A percentile compares a stretch with the other conserved stretches of the same genome.
These are phyloP conservation scores for Suillus subalutaceus DNA, from an alignment of 768 basidiomycete genomes.

Conservation along the genomic window DNA sequence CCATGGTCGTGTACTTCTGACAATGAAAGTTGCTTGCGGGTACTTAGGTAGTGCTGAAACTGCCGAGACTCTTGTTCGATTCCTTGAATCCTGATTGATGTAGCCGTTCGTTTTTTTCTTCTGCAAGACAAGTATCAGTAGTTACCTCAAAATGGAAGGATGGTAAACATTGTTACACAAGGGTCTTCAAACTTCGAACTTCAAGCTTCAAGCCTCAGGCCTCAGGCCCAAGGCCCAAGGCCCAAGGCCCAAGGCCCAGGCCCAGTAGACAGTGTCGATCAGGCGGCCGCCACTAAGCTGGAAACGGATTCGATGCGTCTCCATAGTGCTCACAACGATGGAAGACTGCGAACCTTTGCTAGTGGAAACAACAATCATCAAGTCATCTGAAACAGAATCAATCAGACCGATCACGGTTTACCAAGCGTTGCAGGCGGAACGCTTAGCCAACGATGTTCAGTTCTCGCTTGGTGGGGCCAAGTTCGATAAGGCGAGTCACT, in stretches of 20 bases:
- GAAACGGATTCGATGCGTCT: not conserved
- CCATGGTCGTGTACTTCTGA: slow-evolving; percentile 14
- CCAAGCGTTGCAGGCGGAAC: slow-evolving; percentile 51
- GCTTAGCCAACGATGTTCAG: slow-evolving; percentile 42
- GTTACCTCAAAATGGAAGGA: slow-evolving; percentile 13
- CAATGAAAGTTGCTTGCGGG: not conserved
- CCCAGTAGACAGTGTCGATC: not conserved
- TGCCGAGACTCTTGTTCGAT: not conserved
- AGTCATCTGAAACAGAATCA: slow-evolving; percentile 10
- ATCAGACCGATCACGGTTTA: slow-evolving; percentile 58
- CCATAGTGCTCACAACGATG: not conserved
- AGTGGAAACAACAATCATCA: slow-evolving; percentile 12
- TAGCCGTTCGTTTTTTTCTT: not conserved
- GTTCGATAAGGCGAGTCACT: slow-evolving; percentile 36
- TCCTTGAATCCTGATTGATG: not conserved
- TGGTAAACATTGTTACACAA: not conserved
- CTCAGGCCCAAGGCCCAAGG: too few species aligned
- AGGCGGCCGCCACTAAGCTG: not conserved
- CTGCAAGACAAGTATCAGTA: not conserved
- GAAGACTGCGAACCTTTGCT: slow-evolving; percentile 16
- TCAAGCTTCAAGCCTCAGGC: not conserved
- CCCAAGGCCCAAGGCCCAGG: too few species aligned
- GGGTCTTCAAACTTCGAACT: not conserved
- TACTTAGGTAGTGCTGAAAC: not conserved
- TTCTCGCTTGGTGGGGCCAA: slow-evolving; percentile 50